Conservation (phyloP, 2,329 filamentous ascomycete species). For the Epichloe amarillans region DNA sequence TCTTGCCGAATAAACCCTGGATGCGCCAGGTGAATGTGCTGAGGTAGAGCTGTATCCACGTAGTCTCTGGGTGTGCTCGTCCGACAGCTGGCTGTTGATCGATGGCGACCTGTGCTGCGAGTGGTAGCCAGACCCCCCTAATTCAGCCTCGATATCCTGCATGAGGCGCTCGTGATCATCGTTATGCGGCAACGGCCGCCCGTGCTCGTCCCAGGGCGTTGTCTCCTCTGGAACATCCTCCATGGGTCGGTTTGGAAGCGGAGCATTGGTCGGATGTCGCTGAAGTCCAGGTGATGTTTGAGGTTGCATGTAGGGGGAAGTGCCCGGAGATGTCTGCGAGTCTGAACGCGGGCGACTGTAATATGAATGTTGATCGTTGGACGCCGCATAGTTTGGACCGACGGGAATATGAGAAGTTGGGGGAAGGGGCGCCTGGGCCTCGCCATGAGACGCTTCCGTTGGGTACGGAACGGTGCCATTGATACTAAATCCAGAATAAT, state of each 20-base stretch:
- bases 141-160: conserved; percentile 43
- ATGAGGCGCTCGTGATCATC: conserved; percentile 32
- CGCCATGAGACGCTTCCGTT: conserved; percentile 7
- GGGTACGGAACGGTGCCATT: conserved; percentile 20
- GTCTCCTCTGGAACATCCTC: conserved; percentile 31
- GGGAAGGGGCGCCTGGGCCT: conserved; percentile 35
- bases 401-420: conserved; percentile 38
- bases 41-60: conserved; percentile 36
- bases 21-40: conserved; percentile 25
- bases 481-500: conserved; percentile 18
- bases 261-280: conserved; percentile 46
- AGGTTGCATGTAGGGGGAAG: conserved; percentile 30
- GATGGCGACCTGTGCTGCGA: conserved; percentile 26
- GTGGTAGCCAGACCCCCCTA: conserved; percentile 24
- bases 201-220: conserved; percentile 26
- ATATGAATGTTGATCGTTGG: conserved; percentile 32
- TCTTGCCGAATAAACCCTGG: conserved; percentile 8
- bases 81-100: conserved; percentile 32
- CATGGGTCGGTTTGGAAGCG: conserved; percentile 41
- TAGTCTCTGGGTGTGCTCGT: conserved; percentile 32
- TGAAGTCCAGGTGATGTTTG: conserved; percentile 34
- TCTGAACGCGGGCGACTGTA: conserved; percentile 33
- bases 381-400: conserved; percentile 34
- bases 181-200: conserved; percentile 15
- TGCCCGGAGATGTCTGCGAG: conserved; percentile 34